Evolutionary conservation across 768 basidiomycete species (phyloP), one percentile per base, ranked within the genome.

Genomic region (Suillus tomentosus): DNA sequence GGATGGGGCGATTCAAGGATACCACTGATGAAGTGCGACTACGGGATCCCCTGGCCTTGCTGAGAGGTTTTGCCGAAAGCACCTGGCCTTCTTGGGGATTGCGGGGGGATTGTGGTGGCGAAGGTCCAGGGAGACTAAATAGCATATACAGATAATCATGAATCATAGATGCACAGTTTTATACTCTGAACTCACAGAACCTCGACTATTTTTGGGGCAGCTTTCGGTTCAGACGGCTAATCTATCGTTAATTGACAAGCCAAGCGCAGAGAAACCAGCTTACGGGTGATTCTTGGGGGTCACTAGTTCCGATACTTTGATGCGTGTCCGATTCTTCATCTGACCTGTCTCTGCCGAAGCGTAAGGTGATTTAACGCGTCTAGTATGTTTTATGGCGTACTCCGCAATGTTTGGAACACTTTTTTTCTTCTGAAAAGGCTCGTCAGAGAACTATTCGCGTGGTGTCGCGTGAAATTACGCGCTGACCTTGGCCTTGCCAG

Each of bases 181-280:
- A 24, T 5, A 62, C 50, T 48, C 4, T 17, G 8, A 1, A 72
- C 78, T 68, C 56, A 78, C 78, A 72, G 68, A 55, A 77, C 74
- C 3, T 77, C 73, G 7, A 77, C 73, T 60, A 73, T 72, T 72
- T 75, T 74, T 2, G 76, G 73, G 19, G 60, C 47, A 24, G 58
- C 34, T 42, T 22, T 58, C 39, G 57, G 27, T 40, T 39, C 61
- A 11, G 58, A 9, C 22, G 27, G 24, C 66, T 67, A 43, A 58
- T 24, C 56, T 24, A 27, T 40, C 39, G 8, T 58, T 3, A 27
- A 40, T 42, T 27, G 55, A n/a, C 50, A 60, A 59, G 4, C 6
- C 37, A 9, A 42, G 15, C 5, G 19, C 39, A 15, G 10, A 37
- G 5, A 37, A 39, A 37, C 6, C 24, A 27, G 40, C 39, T 39